Percentiles rank a stretch among this genome's conserved stretches.
Evolutionary conservation across 2,329 filamentous ascomycete genomes (phyloP).

Genomic region (Berkeleyomyces basicola): DNA sequence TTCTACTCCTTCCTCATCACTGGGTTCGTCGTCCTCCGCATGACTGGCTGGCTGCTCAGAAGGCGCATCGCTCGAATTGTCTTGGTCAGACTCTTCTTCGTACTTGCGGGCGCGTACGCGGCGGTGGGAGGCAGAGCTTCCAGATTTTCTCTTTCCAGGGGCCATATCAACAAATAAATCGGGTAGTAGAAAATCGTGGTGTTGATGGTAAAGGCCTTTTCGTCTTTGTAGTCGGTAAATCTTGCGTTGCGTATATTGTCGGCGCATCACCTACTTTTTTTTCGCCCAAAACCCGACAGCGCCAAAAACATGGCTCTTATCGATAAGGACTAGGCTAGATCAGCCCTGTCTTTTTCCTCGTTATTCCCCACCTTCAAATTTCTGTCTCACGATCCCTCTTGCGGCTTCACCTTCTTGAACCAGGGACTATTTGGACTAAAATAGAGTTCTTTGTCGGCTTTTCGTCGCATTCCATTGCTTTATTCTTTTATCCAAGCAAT

Average conservation of each 20-base stretch:
- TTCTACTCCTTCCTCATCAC: constrained; percentile 17
- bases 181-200: neutral
- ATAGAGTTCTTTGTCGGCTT: too few species aligned
- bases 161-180: constrained; percentile 19
- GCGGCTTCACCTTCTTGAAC: too few species aligned
- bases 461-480: neutral
- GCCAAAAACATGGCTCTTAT: constrained; percentile 1
- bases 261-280: neutral
- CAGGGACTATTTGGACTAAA: too few species aligned
- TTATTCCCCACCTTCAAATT: constrained; percentile 1
- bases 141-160: constrained; percentile 26
- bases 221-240: neutral
- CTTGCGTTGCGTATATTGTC: neutral
- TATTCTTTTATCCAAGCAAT: neutral
- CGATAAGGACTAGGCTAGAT: neutral
- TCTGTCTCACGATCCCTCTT: neutral
- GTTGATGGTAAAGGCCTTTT: neutral
- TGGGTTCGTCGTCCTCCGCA: constrained; percentile 17
- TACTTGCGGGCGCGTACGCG: constrained; percentile 27
- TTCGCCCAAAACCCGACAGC: neutral
- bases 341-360: too few species aligned
- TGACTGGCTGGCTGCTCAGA: constrained; percentile 19
- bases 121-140: constrained; percentile 23
- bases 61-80: constrained; percentile 20
- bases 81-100: constrained; percentile 28